Percentiles rank a stretch among this genome's conserved stretches.
Evolutionary conservation across 768 basidiomycete species (phyloP).

Genomic region (Amylocystis lapponica): DNA sequence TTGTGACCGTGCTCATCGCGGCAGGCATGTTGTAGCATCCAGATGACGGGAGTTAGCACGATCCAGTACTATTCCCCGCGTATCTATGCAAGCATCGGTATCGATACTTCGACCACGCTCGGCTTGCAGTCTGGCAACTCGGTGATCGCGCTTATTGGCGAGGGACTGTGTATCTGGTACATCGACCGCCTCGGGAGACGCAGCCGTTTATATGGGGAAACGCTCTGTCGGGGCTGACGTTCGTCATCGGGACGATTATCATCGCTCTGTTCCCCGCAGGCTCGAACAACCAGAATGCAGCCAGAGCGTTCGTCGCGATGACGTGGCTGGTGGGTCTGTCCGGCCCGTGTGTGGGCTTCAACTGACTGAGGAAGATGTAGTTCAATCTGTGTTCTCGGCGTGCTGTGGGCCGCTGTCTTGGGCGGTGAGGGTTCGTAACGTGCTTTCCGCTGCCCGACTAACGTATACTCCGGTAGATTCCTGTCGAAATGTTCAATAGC

Average conservation of each 20-base stretch:
- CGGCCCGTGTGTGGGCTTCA: not conserved
- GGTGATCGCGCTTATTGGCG: constrained; percentile 47
- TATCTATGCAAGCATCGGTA: constrained; percentile 14
- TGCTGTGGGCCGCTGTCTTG: constrained; percentile 19
- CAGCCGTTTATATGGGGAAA: constrained; percentile 19
- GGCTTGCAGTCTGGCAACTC: constrained; percentile 51
- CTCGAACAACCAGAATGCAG: constrained; percentile 15
- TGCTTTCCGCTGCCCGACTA: not conserved
- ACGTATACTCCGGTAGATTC: constrained; percentile 9
- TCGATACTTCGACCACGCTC: constrained; percentile 30
- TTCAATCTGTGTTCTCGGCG: constrained; percentile 21
- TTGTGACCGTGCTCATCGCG: constrained; percentile 19
- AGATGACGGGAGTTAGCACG: constrained; percentile 54
- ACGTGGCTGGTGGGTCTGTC: constrained; percentile 18
- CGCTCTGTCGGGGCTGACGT: constrained; percentile 17
- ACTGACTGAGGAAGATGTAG: constrained; percentile 1
- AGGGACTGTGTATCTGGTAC: constrained; percentile 27
- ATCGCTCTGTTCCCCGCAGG: constrained; percentile 19
- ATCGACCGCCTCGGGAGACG: constrained; percentile 21
- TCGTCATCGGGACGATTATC: constrained; percentile 20
- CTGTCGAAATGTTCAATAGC: constrained; percentile 23
- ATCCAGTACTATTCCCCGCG: constrained; percentile 29
- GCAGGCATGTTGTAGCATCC: constrained; percentile 44
- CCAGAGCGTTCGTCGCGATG: constrained; percentile 21
- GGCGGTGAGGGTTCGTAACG: constrained; percentile 14